Evolutionary conservation across 2,329 filamentous ascomycete genomes (phyloP).

Genomic region (Talaromyces funiculosus): DNA sequence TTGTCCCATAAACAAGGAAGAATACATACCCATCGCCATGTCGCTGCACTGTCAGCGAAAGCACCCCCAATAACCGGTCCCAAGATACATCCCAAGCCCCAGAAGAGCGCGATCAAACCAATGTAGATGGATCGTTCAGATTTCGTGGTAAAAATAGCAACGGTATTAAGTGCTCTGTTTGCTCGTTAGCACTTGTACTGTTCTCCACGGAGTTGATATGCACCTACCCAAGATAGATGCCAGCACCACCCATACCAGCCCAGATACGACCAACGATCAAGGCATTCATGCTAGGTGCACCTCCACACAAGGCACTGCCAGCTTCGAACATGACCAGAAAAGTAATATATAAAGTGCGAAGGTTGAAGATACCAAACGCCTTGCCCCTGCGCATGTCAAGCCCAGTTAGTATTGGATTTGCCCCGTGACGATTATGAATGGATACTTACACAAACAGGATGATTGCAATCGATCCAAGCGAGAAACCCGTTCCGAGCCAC

Average conservation of each 20-base stretch:
- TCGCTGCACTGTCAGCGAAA: conserved; percentile 25
- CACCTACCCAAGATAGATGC: conserved; percentile 24
- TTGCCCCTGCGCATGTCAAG: not conserved
- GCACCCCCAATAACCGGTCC: conserved; percentile 38
- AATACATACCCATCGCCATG: conserved; percentile 22
- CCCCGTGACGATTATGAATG: not conserved
- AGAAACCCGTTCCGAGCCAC: conserved; percentile 38
- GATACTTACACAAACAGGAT: conserved; percentile 3
- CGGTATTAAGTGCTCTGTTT: not conserved
- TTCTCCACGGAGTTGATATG: too few relatives aligned
- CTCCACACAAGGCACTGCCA: conserved; percentile 40
- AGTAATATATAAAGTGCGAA: conserved; percentile 2
- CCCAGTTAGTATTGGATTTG: not conserved
- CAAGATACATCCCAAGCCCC: conserved; percentile 32
- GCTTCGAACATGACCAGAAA: conserved; percentile 26
- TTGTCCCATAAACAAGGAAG: too few relatives aligned
- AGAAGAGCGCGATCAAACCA: conserved; percentile 28
- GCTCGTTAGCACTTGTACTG: not conserved
- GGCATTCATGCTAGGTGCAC: conserved; percentile 40
- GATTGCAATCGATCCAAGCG: conserved; percentile 30
- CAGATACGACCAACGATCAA: conserved; percentile 42
- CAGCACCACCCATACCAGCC: conserved; percentile 28
- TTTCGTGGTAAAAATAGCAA: conserved; percentile 16
- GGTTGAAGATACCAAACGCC: conserved; percentile 6
- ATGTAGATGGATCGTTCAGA: conserved; percentile 29